Evolutionary conservation across 2,329 filamentous ascomycete genomes (phyloP).

Genomic region (Ophiostoma ulmi): DNA sequence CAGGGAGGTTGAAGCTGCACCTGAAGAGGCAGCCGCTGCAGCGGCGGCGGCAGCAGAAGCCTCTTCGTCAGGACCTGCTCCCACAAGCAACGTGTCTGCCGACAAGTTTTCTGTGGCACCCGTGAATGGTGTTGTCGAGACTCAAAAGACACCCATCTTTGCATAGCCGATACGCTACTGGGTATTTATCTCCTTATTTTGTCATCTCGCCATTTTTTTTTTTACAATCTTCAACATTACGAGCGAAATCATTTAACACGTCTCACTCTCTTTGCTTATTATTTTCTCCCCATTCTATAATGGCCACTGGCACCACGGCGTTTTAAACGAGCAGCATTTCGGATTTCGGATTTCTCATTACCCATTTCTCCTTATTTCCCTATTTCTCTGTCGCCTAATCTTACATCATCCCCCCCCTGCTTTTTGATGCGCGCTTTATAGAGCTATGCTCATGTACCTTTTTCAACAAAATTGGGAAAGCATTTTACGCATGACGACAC

Average conservation of each 20-base stretch:
- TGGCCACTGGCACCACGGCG: neutral
- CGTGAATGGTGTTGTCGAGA: conserved; percentile 8
- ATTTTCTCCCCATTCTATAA: neutral
- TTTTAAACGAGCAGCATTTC: neutral
- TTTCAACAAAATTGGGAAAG: conserved; percentile 30
- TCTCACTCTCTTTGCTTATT: neutral
- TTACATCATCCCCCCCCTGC: neutral
- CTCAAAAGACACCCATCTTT: neutral
- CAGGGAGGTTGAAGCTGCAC: conserved; percentile 34
- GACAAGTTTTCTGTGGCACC: conserved; percentile 23
- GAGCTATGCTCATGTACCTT: conserved; percentile 23
- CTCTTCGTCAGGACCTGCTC: neutral
- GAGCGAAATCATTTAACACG: neutral
- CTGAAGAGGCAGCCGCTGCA: conserved; percentile 23
- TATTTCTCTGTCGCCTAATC: neutral
- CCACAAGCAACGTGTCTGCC: neutral
- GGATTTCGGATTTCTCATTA: neutral
- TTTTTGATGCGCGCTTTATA: neutral
- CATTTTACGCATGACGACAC: conserved; percentile 22
- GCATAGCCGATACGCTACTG: neutral
- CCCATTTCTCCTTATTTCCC: neutral
- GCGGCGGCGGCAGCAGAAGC: conserved; percentile 5
- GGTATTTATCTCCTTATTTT: no score
- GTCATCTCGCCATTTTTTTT: no score
- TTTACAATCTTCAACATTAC: neutral